A percentile compares a stretch with the other conserved stretches of the same genome.
Evolutionary conservation across 2,329 filamentous ascomycete species (phyloP).

Genomic region (Trichophyton equinum): DNA sequence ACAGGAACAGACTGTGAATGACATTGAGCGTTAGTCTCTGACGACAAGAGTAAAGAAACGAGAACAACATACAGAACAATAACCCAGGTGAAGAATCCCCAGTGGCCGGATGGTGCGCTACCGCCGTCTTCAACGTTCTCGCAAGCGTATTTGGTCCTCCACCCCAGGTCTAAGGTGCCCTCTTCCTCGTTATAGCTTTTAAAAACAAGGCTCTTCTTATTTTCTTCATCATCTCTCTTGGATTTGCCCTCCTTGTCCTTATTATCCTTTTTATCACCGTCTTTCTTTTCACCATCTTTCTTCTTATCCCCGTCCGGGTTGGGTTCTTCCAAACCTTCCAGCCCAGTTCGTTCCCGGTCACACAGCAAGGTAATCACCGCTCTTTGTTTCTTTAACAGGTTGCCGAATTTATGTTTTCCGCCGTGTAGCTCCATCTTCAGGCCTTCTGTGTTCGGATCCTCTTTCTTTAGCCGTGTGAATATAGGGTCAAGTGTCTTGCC

Average conservation of each 20-base stretch:
- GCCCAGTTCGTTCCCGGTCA: constrained; percentile 56
- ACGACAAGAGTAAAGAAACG: neutral
- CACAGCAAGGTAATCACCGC: constrained; percentile 77
- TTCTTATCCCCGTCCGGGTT: constrained; percentile 17
- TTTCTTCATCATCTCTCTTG: constrained; percentile 17
- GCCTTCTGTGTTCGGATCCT: constrained; percentile 57
- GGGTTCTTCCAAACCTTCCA: constrained; percentile 40
- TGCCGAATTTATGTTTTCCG: constrained; percentile 28
- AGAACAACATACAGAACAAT: constrained; percentile 62
- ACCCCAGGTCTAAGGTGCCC: constrained; percentile 61
- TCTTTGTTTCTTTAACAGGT: constrained; percentile 44
- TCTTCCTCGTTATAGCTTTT: constrained; percentile 55
- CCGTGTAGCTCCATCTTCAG: constrained; percentile 55
- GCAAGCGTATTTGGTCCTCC: constrained; percentile 81
- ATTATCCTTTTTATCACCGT: constrained; percentile 18
- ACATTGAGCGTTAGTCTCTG: neutral
- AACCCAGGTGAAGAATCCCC: constrained; percentile 98
- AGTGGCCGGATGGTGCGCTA: constrained; percentile 43
- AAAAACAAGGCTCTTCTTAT: constrained; percentile 56
- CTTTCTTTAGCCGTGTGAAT: constrained; percentile 47
- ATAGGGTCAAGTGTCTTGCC: constrained; percentile 40
- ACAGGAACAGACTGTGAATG: constrained; percentile 61
- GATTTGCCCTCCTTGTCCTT: constrained; percentile 19
- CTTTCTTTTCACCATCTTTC: constrained; percentile 18
- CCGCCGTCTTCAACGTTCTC: constrained; percentile 32